Evolutionary conservation across 129 eudicot genomes (phyloP).

Genomic region (Mikania micrantha): DNA sequence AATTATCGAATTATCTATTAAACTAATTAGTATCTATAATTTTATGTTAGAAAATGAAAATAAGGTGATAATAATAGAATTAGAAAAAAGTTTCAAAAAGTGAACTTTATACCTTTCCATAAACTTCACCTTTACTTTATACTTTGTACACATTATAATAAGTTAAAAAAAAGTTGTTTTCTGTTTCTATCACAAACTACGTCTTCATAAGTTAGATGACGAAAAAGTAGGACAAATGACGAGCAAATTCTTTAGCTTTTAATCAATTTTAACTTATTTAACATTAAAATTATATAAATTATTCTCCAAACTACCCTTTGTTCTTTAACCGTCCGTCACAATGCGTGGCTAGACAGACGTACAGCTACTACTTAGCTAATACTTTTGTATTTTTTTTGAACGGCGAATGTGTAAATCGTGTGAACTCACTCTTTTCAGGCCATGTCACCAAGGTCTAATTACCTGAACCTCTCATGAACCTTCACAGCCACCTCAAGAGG

Average conservation of each 20-base stretch:
- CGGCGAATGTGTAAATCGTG: too few relatives aligned
- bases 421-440: too few relatives aligned
- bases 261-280: too few relatives aligned
- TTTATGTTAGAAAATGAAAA: background rate
- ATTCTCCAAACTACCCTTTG: too few relatives aligned
- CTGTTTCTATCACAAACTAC: background rate
- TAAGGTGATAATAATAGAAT: background rate
- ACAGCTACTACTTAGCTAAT: too few relatives aligned
- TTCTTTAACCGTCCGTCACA: too few relatives aligned
- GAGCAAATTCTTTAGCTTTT: background rate
- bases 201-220: background rate
- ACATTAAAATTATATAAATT: too few relatives aligned
- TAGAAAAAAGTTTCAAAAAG: background rate
- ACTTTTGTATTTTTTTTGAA: too few relatives aligned
- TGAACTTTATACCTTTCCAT: conserved; percentile 8
- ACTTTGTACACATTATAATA: conserved; percentile 1
- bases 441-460: too few relatives aligned
- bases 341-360: too few relatives aligned
- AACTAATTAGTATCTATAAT: background rate
- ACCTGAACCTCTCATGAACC: too few relatives aligned
- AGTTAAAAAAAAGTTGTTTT: background rate
- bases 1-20: background rate
- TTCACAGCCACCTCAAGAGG: too few relatives aligned
- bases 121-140: conserved; percentile 13
- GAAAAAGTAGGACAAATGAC: background rate